Base-by-base conservation (phyloP, 2,329 filamentous ascomycete species). In the Penicillium vulpinum region DNA sequence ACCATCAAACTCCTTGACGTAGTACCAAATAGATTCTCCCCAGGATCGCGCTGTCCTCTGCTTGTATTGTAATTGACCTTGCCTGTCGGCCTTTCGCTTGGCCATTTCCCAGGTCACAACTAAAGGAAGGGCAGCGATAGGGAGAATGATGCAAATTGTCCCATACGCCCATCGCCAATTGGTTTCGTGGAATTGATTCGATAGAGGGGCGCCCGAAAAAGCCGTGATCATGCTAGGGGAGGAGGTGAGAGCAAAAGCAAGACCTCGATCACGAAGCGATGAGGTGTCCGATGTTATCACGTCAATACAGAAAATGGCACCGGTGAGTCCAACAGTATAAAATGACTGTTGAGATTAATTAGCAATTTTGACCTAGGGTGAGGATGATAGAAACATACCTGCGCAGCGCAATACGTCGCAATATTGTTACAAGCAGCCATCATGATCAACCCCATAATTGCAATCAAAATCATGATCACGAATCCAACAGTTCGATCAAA, bases 81-180 rank as follows among this genome's bases (percentile, higher is more conserved):
- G 66, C 54, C 78, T 79, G 60, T 77, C 73, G 1, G 87, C 87
- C 66, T 85, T 85, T 49, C 69, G 73, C 51, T 84, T 78, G 65
- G 86, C 85, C 62, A 74, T 69, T 56, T 80, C 73, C 65, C 87
- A 79, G 11, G 87, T 68, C 8, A 73, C 59, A 46, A 82, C 81
- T 15, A 88, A 75, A 0, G 87, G 87, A 4, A 82, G 35, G 1
- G 79, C 80, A 36, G 85, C 76, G 48, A 81, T 66, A 0, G 86
- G 85, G 0, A 83, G 78, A 57, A 88, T 77, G 61, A 89, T 85
- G 35, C 81, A 77, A 64, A 86, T 88, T 33, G 76, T 73, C 31
- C 85, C 86, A 62, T 84, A 88, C 0, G 77, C 85, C 86, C 86
- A 89, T 29, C 83, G 79, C 81, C 82, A 88, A 44, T 79, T 82